Conservation (phyloP, 352 stramenopile genomes). For the Pythium aquatile region DNA sequence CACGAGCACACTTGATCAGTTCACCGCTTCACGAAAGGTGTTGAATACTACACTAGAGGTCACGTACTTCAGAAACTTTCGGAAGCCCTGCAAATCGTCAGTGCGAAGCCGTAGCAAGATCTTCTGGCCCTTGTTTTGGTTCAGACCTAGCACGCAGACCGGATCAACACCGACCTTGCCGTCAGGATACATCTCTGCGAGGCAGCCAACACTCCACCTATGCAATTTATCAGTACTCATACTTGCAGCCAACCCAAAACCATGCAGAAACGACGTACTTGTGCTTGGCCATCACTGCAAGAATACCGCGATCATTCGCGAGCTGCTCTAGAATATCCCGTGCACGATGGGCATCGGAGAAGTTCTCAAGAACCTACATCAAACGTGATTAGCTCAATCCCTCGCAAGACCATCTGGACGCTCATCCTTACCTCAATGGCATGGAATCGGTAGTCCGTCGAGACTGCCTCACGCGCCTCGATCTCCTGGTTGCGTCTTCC, state of each 20-base stretch:
- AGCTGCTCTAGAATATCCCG: slow-evolving; percentile 80
- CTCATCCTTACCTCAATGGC: slow-evolving; percentile 45
- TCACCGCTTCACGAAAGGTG: not conserved
- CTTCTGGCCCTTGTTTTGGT: slow-evolving; percentile 94
- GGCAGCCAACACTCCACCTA: slow-evolving; percentile 82
- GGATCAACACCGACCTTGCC: slow-evolving; percentile 88
- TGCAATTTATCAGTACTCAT: not conserved
- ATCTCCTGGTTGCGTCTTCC: slow-evolving; percentile 43
- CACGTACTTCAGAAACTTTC: slow-evolving; percentile 77
- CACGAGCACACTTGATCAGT: not conserved
- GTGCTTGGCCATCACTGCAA: slow-evolving; percentile 89
- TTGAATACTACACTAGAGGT: not conserved
- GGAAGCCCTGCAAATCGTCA: slow-evolving; percentile 92
- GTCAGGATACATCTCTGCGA: slow-evolving; percentile 90
- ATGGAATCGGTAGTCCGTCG: slow-evolving; percentile 67
- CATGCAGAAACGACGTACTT: slow-evolving; percentile 36
- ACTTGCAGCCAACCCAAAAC: not conserved
- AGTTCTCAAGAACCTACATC: slow-evolving; percentile 45
- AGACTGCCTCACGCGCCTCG: slow-evolving; percentile 36
- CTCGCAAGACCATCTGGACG: not conserved
- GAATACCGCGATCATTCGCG: slow-evolving; percentile 85
- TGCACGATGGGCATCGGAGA: slow-evolving; percentile 53
- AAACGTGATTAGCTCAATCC: not conserved
- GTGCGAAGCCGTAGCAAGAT: slow-evolving; percentile 94
- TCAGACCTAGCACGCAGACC: slow-evolving; percentile 91